Conservation (phyloP, 2,329 filamentous ascomycete genomes). For the Zymoseptoria crescenta region DNA sequence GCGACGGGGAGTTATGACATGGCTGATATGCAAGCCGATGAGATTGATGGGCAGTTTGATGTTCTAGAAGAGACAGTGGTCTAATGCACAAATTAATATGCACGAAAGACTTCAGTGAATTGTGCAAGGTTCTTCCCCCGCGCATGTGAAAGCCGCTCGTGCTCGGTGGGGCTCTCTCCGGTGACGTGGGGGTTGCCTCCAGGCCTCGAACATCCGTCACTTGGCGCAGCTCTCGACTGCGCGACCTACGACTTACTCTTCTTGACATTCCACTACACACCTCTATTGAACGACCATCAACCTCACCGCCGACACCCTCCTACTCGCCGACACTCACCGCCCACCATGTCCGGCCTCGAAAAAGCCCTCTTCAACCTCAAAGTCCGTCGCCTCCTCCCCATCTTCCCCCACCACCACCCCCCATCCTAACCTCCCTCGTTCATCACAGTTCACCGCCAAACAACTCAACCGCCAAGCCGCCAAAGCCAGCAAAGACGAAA, state of each 20-base stretch:
- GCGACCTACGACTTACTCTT: background rate
- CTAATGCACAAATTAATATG: background rate
- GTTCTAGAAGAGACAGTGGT: too few species aligned
- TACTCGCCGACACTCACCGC: background rate
- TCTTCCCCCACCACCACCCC: background rate
- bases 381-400: slow-evolving; percentile 30
- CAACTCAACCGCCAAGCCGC: slow-evolving; percentile 55
- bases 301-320: background rate
- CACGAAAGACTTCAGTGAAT: background rate
- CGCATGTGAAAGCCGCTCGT: background rate
- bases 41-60: background rate
- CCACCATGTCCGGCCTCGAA: slow-evolving; percentile 51
- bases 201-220: background rate
- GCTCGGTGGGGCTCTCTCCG: background rate
- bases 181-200: background rate
- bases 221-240: background rate
- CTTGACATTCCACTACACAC: background rate
- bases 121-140: background rate
- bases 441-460: slow-evolving; percentile 51
- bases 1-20: background rate
- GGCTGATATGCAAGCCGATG: background rate
- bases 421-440: slow-evolving; percentile 18
- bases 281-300: background rate
- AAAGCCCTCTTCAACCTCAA: slow-evolving; percentile 57
- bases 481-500: slow-evolving; percentile 55